These are phyloP conservation scores for Fragaria vesca DNA, from an alignment of 306 rosid genomes.

Conservation along the genomic window DNA sequence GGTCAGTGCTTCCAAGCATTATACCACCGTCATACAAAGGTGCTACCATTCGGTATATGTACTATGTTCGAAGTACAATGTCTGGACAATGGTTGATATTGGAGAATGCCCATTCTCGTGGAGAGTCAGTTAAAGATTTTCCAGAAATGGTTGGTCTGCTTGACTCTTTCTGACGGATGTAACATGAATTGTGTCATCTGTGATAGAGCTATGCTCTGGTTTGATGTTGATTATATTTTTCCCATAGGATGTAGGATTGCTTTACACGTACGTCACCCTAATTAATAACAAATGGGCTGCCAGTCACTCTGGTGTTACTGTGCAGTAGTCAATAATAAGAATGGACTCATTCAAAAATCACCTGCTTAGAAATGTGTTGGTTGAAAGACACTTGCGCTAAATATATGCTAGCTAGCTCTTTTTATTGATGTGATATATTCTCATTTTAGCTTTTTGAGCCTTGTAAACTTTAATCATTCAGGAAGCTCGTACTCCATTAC, in stretches of 20 bases:
- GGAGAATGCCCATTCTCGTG: constrained; percentile 77
- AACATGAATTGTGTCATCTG: constrained; percentile 15
- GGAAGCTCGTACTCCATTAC: constrained; percentile 92
- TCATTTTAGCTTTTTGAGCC: constrained; percentile 19
- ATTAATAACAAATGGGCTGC: neutral
- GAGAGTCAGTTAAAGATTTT: constrained; percentile 58
- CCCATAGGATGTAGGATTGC: neutral
- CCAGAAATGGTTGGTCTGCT: constrained; percentile 67
- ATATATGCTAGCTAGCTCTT: constrained; percentile 11
- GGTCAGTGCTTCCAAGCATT: constrained; percentile 53
- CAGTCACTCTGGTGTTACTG: neutral
- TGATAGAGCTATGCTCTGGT: neutral
- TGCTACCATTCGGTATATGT: constrained; percentile 84
- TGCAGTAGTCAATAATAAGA: neutral
- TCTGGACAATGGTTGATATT: constrained; percentile 74
- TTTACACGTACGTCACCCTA: neutral
- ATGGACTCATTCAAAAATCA: neutral
- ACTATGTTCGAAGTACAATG: constrained; percentile 66
- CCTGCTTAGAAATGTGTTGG: neutral
- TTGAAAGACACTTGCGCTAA: neutral
- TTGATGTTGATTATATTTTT: neutral
- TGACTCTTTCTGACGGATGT: constrained; percentile 33
- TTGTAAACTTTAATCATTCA: constrained; percentile 38
- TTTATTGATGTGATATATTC: neutral
- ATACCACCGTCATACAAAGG: constrained; percentile 98